Conservation (phyloP, 164 flowering plant species). For the Liriodendron chinense region DNA sequence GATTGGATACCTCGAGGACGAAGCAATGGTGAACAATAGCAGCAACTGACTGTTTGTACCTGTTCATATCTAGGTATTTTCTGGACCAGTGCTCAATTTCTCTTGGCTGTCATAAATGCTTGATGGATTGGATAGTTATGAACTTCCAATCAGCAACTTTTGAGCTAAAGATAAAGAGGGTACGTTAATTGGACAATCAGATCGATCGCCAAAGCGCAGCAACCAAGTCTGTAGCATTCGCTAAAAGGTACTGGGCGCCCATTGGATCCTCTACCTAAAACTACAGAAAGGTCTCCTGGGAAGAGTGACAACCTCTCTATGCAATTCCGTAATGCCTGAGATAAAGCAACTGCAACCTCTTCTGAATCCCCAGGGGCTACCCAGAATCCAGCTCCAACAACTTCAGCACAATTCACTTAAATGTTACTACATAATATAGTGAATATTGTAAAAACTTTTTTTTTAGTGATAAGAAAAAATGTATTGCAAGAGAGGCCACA, state of each 20-base stretch:
- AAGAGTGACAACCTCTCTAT: constrained; percentile 65
- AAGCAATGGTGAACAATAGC: neutral
- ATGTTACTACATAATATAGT: neutral
- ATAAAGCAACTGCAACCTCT: constrained; percentile 88
- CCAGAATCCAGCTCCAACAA: constrained; percentile 90
- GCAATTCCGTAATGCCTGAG: constrained; percentile 85
- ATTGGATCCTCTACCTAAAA: neutral
- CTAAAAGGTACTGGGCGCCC: neutral
- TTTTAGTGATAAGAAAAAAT: neutral
- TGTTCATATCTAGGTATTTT: neutral
- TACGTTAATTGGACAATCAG: no score
- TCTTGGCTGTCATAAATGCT: neutral
- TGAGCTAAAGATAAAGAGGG: neutral
- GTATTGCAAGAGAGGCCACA: neutral
- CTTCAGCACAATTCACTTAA: constrained; percentile 25
- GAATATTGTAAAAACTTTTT: neutral
- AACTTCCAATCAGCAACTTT: neutral
- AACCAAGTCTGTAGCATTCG: neutral
- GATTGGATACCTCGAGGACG: no score
- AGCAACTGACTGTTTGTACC: neutral
- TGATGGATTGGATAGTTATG: neutral
- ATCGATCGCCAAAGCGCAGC: no score
- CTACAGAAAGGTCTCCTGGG: neutral
- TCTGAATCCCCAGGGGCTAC: constrained; percentile 97
- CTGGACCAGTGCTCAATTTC: neutral